phyloP scores from a whole-genome alignment of 2,329 filamentous ascomycete species.

The Orbilia quercus region DNA sequence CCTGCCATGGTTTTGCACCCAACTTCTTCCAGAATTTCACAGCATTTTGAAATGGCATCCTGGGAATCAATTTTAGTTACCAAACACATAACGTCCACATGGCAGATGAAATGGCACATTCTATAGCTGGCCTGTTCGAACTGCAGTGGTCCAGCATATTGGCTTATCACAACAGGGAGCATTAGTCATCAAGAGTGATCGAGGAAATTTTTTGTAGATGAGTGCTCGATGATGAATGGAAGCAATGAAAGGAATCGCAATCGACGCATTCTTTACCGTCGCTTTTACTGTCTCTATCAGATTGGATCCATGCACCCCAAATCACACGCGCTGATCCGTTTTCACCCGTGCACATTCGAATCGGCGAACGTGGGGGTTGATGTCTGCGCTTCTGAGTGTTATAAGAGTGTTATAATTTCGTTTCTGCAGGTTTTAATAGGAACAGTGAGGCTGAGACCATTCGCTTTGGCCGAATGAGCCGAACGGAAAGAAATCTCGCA shows the following conservation, averaged over 20 bases:
- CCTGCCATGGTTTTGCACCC: too few relatives aligned
- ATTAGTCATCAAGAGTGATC: too few relatives aligned
- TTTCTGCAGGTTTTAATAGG: constrained; percentile 5
- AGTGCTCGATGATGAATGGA: too few relatives aligned
- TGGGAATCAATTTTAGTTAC: constrained; percentile 1
- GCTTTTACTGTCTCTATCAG: too few relatives aligned
- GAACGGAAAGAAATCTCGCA: not conserved
- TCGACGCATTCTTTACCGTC: too few relatives aligned
- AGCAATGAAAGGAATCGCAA: too few relatives aligned
- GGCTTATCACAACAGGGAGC: too few relatives aligned
- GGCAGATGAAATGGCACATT: constrained; percentile 19
- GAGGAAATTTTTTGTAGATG: too few relatives aligned
- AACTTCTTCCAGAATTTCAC: too few relatives aligned
- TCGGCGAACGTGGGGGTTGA: constrained; percentile 20
- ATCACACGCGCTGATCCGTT: not conserved
- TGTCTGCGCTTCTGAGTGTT: constrained; percentile 12
- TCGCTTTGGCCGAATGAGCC: not conserved
- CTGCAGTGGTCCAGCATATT: too few relatives aligned
- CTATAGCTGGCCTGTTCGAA: not conserved
- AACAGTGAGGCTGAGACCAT: constrained; percentile 29
- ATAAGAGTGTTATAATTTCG: constrained; percentile 23
- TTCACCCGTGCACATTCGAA: not conserved
- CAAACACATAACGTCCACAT: constrained; percentile 14
- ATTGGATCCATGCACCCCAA: not conserved
- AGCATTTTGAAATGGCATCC: not conserved